These are phyloP conservation scores for Clavispora carvajalis DNA, from an alignment of 805 yeast species.

Conservation along the genomic window DNA sequence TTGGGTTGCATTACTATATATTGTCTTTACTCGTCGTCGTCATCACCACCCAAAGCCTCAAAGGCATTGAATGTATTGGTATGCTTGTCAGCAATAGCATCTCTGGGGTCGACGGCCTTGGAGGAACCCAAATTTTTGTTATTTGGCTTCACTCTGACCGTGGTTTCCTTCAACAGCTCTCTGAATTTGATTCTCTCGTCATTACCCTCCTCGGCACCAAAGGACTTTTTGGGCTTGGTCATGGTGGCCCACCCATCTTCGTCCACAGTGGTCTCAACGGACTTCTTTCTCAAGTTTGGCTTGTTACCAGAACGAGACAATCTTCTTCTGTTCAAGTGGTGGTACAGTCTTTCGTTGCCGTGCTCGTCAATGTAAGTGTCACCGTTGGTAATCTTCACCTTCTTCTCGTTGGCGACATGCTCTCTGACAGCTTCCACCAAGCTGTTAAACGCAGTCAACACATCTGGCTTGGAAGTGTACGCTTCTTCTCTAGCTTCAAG, in stretches of 20 bases:
- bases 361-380: slow-evolving; percentile 42
- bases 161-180: slow-evolving; percentile 44
- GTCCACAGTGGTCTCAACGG: slow-evolving; percentile 51
- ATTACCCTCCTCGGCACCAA: slow-evolving; percentile 44
- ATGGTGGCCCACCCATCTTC: slow-evolving; percentile 82
- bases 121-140: slow-evolving; percentile 71
- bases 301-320: slow-evolving; percentile 42
- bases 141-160: slow-evolving; percentile 58
- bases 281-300: slow-evolving; percentile 56
- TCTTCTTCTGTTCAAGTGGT: slow-evolving; percentile 54
- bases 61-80: slow-evolving; percentile 71
- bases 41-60: slow-evolving; percentile 67
- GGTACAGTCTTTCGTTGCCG: slow-evolving; percentile 42
- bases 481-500: slow-evolving; percentile 52
- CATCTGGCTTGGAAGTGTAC: slow-evolving; percentile 55
- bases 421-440: slow-evolving; percentile 64
- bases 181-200: slow-evolving; percentile 44
- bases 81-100: slow-evolving; percentile 62
- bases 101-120: slow-evolving; percentile 69
- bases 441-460: slow-evolving; percentile 58
- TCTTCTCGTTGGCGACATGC: slow-evolving; percentile 28
- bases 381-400: slow-evolving; percentile 31
- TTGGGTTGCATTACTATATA: slow-evolving; percentile 8
- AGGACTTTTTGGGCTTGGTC: slow-evolving; percentile 41
- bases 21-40: slow-evolving; percentile 27